Evolutionary conservation across 2,329 filamentous ascomycete species (phyloP).

Genomic region (Pseudogymnoascus sp.): DNA sequence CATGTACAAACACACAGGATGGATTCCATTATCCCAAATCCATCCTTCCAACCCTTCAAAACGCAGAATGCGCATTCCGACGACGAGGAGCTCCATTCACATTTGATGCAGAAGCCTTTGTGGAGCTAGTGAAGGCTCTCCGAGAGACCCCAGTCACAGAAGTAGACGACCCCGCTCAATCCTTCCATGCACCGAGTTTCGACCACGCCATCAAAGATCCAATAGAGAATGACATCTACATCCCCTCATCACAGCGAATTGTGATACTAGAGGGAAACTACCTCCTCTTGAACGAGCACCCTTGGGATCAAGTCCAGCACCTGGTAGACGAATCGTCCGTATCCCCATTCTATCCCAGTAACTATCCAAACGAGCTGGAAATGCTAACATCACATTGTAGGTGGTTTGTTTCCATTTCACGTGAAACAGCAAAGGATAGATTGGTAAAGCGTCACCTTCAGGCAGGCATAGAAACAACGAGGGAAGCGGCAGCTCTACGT

Average conservation of each 20-base stretch:
- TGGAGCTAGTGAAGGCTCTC: slow-evolving; percentile 17
- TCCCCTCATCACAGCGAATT: slow-evolving; percentile 34
- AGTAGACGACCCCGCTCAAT: background rate
- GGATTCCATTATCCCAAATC: slow-evolving; percentile 27
- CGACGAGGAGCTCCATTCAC: slow-evolving; percentile 28
- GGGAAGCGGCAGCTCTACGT: slow-evolving; percentile 19
- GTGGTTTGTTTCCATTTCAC: slow-evolving; percentile 26
- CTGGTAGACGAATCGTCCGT: slow-evolving; percentile 37
- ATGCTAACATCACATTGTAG: slow-evolving; percentile 10
- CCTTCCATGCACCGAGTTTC: slow-evolving; percentile 35
- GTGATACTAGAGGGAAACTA: slow-evolving; percentile 47
- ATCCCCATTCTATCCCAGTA: background rate
- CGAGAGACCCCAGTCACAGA: slow-evolving; percentile 21
- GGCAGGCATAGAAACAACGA: slow-evolving; percentile 24
- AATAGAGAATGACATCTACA: slow-evolving; percentile 36
- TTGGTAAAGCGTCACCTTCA: slow-evolving; percentile 22
- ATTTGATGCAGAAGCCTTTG: slow-evolving; percentile 23
- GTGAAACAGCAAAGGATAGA: slow-evolving; percentile 19
- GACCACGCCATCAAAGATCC: slow-evolving; percentile 44
- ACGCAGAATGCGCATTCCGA: slow-evolving; percentile 21
- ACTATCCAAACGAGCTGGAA: background rate
- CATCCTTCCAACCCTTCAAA: slow-evolving; percentile 16
- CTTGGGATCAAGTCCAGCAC: slow-evolving; percentile 36
- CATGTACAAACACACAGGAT: slow-evolving; percentile 17
- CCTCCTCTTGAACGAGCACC: slow-evolving; percentile 36